Percentiles rank a stretch among this genome's conserved stretches.
Evolutionary conservation across 768 basidiomycete genomes (phyloP).

Genomic region (Podaxis rugospora): DNA sequence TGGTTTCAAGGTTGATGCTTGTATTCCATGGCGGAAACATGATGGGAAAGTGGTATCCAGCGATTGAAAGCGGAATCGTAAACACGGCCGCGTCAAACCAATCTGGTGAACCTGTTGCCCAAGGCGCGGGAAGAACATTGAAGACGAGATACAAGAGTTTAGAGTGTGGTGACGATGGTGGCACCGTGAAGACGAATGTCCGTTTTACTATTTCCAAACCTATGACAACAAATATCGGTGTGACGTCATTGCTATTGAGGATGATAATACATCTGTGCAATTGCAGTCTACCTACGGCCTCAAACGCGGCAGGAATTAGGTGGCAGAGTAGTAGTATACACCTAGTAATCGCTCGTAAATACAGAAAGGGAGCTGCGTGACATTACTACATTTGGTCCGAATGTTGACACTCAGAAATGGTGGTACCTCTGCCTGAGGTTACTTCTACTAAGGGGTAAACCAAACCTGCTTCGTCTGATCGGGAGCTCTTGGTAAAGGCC

Average conservation of each 20-base stretch:
- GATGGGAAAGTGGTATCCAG: background rate
- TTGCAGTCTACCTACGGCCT: too few relatives aligned
- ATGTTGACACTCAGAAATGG: background rate
- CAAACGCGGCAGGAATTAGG: too few relatives aligned
- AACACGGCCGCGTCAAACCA: background rate
- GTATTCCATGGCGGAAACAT: background rate
- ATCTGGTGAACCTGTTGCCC: background rate
- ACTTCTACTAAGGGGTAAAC: background rate
- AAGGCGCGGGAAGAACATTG: slow-evolving; percentile 1
- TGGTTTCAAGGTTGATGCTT: background rate
- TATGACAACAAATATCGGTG: background rate
- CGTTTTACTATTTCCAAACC: too few relatives aligned
- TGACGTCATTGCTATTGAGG: background rate
- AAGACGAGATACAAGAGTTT: too few relatives aligned
- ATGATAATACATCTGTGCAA: background rate
- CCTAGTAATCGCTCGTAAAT: too few relatives aligned
- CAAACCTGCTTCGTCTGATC: background rate
- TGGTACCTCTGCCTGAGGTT: background rate
- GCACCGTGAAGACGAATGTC: background rate
- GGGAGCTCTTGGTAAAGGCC: background rate
- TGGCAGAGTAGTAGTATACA: too few relatives aligned
- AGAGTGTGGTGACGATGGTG: background rate
- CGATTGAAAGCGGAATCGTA: background rate
- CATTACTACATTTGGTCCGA: background rate
- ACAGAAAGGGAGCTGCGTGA: background rate